Percentiles rank a stretch among this genome's conserved stretches.
These are phyloP conservation scores for Vaccinium macrocarpon DNA, from an alignment of 148 eudicot species.

Conservation along the genomic window DNA sequence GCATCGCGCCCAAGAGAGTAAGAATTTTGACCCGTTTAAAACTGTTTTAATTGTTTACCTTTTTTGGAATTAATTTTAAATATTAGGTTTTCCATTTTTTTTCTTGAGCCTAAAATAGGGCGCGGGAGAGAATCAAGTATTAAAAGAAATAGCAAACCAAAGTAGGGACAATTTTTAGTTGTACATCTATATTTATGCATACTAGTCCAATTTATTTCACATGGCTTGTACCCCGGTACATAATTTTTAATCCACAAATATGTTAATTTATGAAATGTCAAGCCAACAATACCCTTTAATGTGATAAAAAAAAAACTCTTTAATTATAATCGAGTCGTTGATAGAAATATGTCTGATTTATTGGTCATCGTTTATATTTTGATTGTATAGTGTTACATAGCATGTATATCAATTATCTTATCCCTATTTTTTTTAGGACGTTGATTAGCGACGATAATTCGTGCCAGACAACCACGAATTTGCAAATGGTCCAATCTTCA, in stretches of 20 bases:
- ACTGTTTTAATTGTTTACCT: neutral
- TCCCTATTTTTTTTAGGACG: constrained; percentile 26
- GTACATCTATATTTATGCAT: neutral
- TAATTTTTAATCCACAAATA: too few species aligned
- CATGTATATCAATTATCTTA: neutral
- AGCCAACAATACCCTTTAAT: too few species aligned
- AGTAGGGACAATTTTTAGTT: too few species aligned
- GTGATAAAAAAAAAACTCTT: too few species aligned
- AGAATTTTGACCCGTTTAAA: constrained; percentile 18
- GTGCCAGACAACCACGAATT: constrained; percentile 57
- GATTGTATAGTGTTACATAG: neutral
- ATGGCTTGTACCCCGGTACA: neutral
- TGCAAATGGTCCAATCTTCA: constrained; percentile 74
- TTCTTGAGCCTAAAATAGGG: neutral
- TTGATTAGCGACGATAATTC: constrained; percentile 64
- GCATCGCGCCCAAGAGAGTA: constrained; percentile 93
- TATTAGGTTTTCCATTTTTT: neutral
- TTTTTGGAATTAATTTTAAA: too few species aligned
- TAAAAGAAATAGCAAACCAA: neutral
- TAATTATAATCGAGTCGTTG: too few species aligned
- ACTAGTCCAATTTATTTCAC: neutral
- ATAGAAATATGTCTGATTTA: neutral
- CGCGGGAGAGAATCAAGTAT: neutral
- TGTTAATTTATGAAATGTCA: too few species aligned
- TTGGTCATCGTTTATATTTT: neutral